Base-by-base conservation (phyloP, 768 basidiomycete species). In the Punctularia strigosozonata region DNA sequence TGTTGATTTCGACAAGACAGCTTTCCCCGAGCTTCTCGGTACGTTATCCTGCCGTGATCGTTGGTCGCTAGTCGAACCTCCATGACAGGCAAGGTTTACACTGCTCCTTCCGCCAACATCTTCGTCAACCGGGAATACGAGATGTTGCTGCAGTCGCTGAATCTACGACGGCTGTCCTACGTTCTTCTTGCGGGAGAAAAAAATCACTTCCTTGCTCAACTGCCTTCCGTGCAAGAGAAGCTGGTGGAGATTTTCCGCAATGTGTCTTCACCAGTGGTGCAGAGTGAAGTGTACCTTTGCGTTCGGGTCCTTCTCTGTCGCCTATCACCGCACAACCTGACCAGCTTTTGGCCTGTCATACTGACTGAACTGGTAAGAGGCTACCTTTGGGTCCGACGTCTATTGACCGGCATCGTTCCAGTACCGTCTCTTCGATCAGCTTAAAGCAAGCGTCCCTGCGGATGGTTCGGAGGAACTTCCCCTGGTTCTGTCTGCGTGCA, bases 61-160 rank as follows among this genome's bases (percentile, higher is more conserved):
- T 19, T 31, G 62, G 26, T 49, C 60, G 19, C 53, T 52, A 20
- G 49, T 53, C 10, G 42, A 62, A 14, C 20, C 26, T 51, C 52
- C 19, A 48, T 60, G 33, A 24, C 49, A 70, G 94, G 78, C 54
- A 75, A 73, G 62, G 75, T 94, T 38, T 78, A 85, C 1, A 77
- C 85, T 2, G 76, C 80, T 0, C 82, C 95, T 1, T 94, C 92
- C 0, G 80, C 89, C 15, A 98, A 95, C 50, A 95, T 99, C 39
- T 99, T 99, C 59, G 82, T 89, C 22, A 98, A 90, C 52, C 68
- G 84, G 33, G 95, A 98, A 54, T 86, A 90, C 40, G 95, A 99
- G 60, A 92, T 85, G 74, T 62, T 89, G 1, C 62, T 82, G 20
- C 76, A 89, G 19, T 89, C 90, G 3, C 63, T 91, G 38, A 91